Evolutionary conservation across 176 grass and related monocot species (phyloP), one percentile per base, ranked within the genome.

Genomic region (Aegilops bicornis): DNA sequence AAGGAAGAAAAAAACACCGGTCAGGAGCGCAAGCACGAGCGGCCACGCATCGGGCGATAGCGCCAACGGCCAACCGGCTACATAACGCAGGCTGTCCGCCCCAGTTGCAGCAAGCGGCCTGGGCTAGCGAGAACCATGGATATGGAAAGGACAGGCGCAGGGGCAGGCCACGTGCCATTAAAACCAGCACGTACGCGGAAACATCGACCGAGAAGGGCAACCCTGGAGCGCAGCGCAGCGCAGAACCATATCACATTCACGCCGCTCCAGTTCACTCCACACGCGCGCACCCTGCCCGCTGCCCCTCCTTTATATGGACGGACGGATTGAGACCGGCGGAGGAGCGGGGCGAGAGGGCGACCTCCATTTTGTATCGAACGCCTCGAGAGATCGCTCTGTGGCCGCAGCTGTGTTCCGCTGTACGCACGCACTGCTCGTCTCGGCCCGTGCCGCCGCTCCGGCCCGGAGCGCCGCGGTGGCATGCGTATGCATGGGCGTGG

Each of bases 161-260:
- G 22, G 80, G 78, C 31, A 16, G 58, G 42, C 84, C 89, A 83
- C 89, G 73, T 87, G 79, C 48, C 31, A 69, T 61, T 58, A 42
- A 45, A 47, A 48, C 66, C 54, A 59, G 54, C 54, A 59, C 54
- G 54, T 22, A 75, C 22, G 47, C 24, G 33, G 5, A 66, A 54
- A 62, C 80, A 33, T 87, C 20, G 76, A 61, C 76, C 83, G 67
- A 90, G 75, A 72, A 89, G 52, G 83, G 91, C 88, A 93, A 80
- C 83, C 91, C 79, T 88, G 86, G 88, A 69, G 64, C 15, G 54
- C 52, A 54, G 50, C 23, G 10, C n/a, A 64, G 7, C 2, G 27
- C 23, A 84, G 48, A 65, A 93, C 73, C 82, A 79, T 71, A 35
- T 65, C 43, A 37, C 58, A 27, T 36, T 23, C 32, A 33, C 56